Base-by-base conservation (phyloP, 2,329 filamentous ascomycete genomes). In the Monascus ruber region DNA sequence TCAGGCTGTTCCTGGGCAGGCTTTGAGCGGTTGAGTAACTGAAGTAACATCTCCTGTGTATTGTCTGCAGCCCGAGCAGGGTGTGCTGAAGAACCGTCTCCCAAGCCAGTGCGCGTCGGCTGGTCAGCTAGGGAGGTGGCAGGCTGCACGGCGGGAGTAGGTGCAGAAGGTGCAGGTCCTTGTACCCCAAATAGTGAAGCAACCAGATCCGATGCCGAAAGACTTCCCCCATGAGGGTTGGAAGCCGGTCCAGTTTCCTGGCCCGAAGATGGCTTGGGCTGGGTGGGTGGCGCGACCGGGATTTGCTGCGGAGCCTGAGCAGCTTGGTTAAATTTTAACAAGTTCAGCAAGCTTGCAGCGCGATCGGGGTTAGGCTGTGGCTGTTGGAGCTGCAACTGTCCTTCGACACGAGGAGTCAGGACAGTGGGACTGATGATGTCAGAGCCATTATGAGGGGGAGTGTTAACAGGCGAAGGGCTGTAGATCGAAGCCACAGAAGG, bases 11-110 rank as follows among this genome's bases (percentile, higher is more conserved):
- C 39, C 26, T 51, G 45, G 8, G 44, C 48, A 26, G 55, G 47
- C 34, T 59, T 87, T 38, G 83, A 79, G 36, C 83, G 80, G 54
- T 87, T 91, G 47, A 98, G 74, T 42, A 96, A 71, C 51, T 85
- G 83, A 45, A 96, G 77, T 35, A 98, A 71, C 55, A 91, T 84
- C 47, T 89, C 81, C 61, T 93, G 84, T 4, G 87, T 85, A 59
- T 86, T 81, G 35, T 77, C 72, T 62, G 68, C 63, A 72, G 74
- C 31, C 35, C 55, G 52, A 28, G 53, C 42, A 34, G 52, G 42
- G 17, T 51, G 6, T 6, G 28, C 42, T 4, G 49, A 26, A 3
- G 47, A 36, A 33, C 36, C 39, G 34, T 52, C 49, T 26, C 38
- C 41, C 25, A 44, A 37, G 35, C 47, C 49, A 26, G 46, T 44